A percentile compares a stretch with the other conserved stretches of the same genome.
Evolutionary conservation across 2,329 filamentous ascomycete species (phyloP).

Genomic region (Talaromyces sp.): DNA sequence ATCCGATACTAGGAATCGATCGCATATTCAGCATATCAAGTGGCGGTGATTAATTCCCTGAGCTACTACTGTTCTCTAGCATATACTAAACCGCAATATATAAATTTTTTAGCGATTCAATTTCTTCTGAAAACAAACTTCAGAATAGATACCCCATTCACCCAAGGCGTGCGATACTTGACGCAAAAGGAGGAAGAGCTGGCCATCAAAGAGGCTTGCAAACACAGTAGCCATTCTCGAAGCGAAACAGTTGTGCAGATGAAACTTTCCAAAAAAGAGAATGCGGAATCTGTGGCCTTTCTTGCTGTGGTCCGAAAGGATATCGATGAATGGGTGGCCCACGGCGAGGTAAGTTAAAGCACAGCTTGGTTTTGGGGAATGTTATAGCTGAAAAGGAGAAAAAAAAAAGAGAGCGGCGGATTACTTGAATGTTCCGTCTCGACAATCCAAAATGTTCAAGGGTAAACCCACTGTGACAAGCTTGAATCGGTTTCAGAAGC

Average conservation of each 20-base stretch:
- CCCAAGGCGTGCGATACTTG: conserved; percentile 57
- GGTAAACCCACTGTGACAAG: conserved; percentile 18
- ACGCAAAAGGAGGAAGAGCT: conserved; percentile 49
- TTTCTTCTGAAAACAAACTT: conserved; percentile 59
- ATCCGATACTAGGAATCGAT: conserved; percentile 53
- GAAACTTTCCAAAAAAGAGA: conserved; percentile 48
- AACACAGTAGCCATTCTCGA: conserved; percentile 28
- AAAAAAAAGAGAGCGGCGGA: conserved; percentile 20
- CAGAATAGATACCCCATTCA: conserved; percentile 53
- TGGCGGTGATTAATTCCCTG: conserved; percentile 39
- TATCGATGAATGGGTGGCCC: conserved; percentile 44
- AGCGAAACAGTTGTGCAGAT: conserved; percentile 32
- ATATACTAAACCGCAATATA: background rate
- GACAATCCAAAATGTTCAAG: conserved; percentile 15
- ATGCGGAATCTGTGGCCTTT: conserved; percentile 48
- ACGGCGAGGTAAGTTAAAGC: conserved; percentile 16
- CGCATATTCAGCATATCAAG: conserved; percentile 58
- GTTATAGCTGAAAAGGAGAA: background rate
- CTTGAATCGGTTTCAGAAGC: conserved; percentile 58
- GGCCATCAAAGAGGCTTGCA: conserved; percentile 42
- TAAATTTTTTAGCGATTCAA: conserved; percentile 44
- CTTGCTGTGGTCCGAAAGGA: conserved; percentile 42
- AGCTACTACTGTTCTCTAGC: background rate
- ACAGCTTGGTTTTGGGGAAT: background rate
- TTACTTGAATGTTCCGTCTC: conserved; percentile 45